Base-by-base conservation (phyloP, 345 rosid species). In the Linum trigynum region DNA sequence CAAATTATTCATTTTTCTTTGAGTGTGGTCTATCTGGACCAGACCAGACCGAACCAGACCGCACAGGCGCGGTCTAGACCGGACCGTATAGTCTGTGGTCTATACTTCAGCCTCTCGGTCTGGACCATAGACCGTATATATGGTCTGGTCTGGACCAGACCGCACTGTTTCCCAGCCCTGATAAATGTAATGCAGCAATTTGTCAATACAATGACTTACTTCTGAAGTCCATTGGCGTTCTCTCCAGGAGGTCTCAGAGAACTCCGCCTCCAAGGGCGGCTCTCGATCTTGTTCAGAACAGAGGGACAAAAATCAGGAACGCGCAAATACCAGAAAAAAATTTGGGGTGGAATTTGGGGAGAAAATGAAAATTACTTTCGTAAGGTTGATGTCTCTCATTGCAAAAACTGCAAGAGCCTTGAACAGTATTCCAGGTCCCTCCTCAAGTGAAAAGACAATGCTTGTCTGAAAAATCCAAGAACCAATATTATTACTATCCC, bases 341-440 rank as follows among this genome's bases (percentile, higher is more conserved):
- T 7, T 17, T 40, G 51, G 5, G 39, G 61, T 4, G 17, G 41
- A 53, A 57, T 32, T 11, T 36, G 5, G 1, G 15, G 15, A 3
- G 1, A 11, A 41, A 17, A 23, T 9, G 53, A 10, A 17, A 17
- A 12, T 0, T 43, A 86, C 97, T 90, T 94, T 91, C 15, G 89
- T 85, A 68, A 94, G 96, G 79, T 94, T 94, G 69, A 94, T 84
- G 73, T 86, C 79, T 71, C 97, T 79, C 39, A 86, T 80, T 63
- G 99, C 92, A 84, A 94, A 94, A 65, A 91, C 97, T 65, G 97
- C 96, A 75, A 94, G 97, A 65, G 97, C 97, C 82, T 94, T 94
- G 82, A 94, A 94, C 74, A 94, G 97, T 60, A 86, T 77, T 57
- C 99, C 99, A 45, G 99, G 96, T 62, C 99, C 99, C 76, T 89